Base-by-base conservation (phyloP, 176 grass and related monocot species). In the Paspalum vaginatum region DNA sequence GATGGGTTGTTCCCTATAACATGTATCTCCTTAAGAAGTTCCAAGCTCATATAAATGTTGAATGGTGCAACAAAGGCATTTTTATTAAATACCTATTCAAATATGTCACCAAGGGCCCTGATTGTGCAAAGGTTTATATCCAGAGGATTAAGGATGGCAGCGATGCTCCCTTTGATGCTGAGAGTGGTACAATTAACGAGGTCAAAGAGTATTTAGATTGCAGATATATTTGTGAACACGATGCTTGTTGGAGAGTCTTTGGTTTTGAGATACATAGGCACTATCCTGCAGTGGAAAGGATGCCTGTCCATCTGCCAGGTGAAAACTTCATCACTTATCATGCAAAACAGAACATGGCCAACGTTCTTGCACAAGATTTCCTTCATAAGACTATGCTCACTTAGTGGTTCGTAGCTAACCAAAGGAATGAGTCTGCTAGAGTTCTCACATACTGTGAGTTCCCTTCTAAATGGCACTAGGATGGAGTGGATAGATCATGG, bases 151-250 rank as follows among this genome's bases (percentile, higher is more conserved):
- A 6, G 2, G 20, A 5, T 2, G 15, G 17, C 0, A 0, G 20
- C 1, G 1, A 6, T 4, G 48, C 11, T 0, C 53, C 53, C 2
- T 21, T 9, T 56, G 54, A 56, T 5, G 8, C 1, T 0, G 51
- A 18, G 0, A 52, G 15, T 0, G 2, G 1, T 0, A 53, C 6
- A 7, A 0, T 0, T 1, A 53, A 53, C 8, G 51, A 53, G 0
- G 1, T 53, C 7, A 53, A 18, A 6, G 51, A 53, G 0, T 53
- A 53, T 7, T 3, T 53, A 0, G 17, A 53, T 1, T 53, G 17
- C 4, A 7, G 51, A 1, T 53, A 53, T 4, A 53, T 53, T 0
- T 53, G 17, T 20, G 51, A 53, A 1, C 51, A 53, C 0, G 51
- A 53, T 7, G 17, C 17, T 0, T 20, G 16, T 1, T 53, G 51